A percentile compares a stretch with the other conserved stretches of the same genome.
Conservation (phyloP, 139 green algal genomes). For the Volvox reticuliferus region DNA sequence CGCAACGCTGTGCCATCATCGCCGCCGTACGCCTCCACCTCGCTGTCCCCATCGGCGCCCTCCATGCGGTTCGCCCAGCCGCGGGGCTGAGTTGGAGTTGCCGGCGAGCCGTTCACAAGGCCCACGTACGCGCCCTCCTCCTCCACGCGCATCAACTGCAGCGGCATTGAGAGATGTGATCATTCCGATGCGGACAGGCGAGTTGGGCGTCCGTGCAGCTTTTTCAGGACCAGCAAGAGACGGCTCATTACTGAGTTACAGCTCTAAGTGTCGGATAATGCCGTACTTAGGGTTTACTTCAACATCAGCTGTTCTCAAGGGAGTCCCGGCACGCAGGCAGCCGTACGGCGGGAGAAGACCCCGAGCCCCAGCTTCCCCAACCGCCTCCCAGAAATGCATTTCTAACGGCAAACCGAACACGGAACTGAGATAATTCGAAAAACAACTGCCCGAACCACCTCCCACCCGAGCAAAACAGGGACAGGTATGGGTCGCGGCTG, state of each 20-base stretch:
- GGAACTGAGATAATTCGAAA: no score
- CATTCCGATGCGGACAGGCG: neutral
- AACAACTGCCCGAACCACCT: no score
- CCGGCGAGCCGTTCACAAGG: conserved; percentile 64
- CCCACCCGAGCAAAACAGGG: neutral
- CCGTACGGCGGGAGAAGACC: neutral
- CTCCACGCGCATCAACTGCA: conserved; percentile 78
- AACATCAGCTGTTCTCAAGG: neutral
- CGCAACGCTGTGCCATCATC: neutral
- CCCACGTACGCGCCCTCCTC: conserved; percentile 70
- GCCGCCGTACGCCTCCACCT: neutral
- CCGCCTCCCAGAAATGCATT: no score
- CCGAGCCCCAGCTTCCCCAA: no score
- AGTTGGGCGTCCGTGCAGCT: no score
- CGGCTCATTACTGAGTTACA: no score
- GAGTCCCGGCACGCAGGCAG: no score
- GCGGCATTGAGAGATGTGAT: neutral
- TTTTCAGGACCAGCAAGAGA: no score
- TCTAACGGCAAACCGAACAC: no score
- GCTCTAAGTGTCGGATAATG: no score
- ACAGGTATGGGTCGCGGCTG: neutral
- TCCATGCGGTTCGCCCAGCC: neutral
- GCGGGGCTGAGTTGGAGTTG: no score
- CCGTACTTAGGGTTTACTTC: no score
- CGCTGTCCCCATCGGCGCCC: neutral